Evolutionary conservation across 306 rosid genomes (phyloP).

Genomic region (Cicer cuneatum): DNA sequence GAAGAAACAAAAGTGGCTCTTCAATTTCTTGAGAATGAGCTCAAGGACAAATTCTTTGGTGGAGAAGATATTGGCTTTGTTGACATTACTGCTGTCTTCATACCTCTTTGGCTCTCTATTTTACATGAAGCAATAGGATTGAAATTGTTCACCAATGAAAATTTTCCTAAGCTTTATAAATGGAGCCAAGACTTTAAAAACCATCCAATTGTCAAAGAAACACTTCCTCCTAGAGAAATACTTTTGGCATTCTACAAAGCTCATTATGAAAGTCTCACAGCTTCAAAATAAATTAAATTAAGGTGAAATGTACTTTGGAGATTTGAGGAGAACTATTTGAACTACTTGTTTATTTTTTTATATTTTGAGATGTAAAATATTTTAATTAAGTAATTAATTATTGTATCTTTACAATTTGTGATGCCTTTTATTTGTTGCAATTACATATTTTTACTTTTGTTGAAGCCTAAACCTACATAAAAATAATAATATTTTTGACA

Average conservation of each 20-base stretch:
- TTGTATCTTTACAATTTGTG: too few species aligned
- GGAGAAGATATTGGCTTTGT: slow-evolving; percentile 57
- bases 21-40: slow-evolving; percentile 51
- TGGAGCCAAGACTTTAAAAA: slow-evolving; percentile 51
- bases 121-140: slow-evolving; percentile 44
- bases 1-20: slow-evolving; percentile 47
- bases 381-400: too few species aligned
- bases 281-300: slow-evolving; percentile 34
- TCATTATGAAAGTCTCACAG: slow-evolving; percentile 1
- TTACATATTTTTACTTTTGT: too few species aligned
- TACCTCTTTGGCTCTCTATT: slow-evolving; percentile 48
- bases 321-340: not conserved
- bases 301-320: not conserved
- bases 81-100: slow-evolving; percentile 47
- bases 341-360: not conserved
- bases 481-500: too few species aligned
- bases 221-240: slow-evolving; percentile 40
- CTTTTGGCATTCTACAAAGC: slow-evolving; percentile 13
- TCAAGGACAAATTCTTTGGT: slow-evolving; percentile 57
- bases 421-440: too few species aligned
- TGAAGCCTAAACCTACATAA: too few species aligned
- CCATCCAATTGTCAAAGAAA: slow-evolving; percentile 38
- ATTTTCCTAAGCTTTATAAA: slow-evolving; percentile 44
- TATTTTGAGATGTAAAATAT: not conserved
- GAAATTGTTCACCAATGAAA: slow-evolving; percentile 42